Evolutionary conservation across 768 basidiomycete species (phyloP), one percentile per base, ranked within the genome.

Genomic region (Holtermannia corniformis): DNA sequence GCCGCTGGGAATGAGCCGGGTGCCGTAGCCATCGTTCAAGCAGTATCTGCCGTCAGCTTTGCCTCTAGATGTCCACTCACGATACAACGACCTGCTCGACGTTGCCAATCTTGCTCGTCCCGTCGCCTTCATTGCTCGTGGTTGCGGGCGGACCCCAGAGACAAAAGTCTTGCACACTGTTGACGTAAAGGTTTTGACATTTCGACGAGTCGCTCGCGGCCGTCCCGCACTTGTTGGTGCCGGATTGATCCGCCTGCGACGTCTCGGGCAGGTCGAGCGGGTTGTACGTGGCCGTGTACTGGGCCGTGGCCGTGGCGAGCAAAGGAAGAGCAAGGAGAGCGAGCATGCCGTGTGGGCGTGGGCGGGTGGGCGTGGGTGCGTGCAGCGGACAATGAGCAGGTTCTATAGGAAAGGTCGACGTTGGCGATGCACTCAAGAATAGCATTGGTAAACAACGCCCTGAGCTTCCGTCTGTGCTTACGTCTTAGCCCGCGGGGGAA

Each of bases 171-270:
- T 68, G 59, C 19, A 67, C 59, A 4, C 54, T 27, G 51, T 64
- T 63, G 45, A 71, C 32, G 49, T 60, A 66, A n/a, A 60, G 61
- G 42, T 70, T 70, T 63, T 87, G 86, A 71, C 86, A 88, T 51
- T 71, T 69, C 3, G 82, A 82, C 3, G 72, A 75, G 68, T 81
- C 82, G 65, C 75, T 79, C 47, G 75, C 68, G 16, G 67, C 73
- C 2, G 78, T 76, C 7, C 82, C 82, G 67, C 86, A 89, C 51
- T 55, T 72, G 67, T 85, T 83, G 13, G 81, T 81, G 14, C 81
- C 82, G 5, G 76, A 52, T 68, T 84, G 84, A 41, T 76, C 62
- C 2, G 48, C 60, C 63, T 85, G 78, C 13, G 78, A 67, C 20
- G 32, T 53, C 16, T 55, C 60, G 47, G 58, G 62, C 25, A 56